A percentile compares a stretch with the other conserved stretches of the same genome.
phyloP scores from a whole-genome alignment of 2,329 filamentous ascomycete genomes.

The Aspergillus sp. region DNA sequence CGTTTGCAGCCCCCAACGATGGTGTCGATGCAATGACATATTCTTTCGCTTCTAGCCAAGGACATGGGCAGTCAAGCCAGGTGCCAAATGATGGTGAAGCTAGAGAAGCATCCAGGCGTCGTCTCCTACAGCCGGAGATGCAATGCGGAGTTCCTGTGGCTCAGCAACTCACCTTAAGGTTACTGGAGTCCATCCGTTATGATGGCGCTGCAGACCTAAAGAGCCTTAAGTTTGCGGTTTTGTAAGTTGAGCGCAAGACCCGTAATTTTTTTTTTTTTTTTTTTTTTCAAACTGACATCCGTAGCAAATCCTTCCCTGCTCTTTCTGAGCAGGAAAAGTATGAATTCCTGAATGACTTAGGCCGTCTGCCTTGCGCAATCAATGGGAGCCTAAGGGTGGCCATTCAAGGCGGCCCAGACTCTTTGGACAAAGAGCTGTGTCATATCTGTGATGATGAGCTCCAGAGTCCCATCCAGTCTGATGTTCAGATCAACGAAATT shows the following conservation, averaged over 20 bases:
- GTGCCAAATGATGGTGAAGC: constrained; percentile 18
- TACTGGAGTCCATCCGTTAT: constrained; percentile 35
- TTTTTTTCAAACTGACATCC: constrained; percentile 8
- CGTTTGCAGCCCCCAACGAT: neutral
- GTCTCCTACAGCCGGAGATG: constrained; percentile 35
- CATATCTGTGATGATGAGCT: constrained; percentile 38
- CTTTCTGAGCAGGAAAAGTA: constrained; percentile 54
- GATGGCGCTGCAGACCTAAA: constrained; percentile 36
- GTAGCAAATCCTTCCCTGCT: constrained; percentile 46
- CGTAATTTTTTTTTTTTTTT: neutral
- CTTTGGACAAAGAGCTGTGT: constrained; percentile 31
- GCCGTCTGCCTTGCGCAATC: constrained; percentile 58
- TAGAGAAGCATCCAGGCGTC: constrained; percentile 35
- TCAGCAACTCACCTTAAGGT: constrained; percentile 34
- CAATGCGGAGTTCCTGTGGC: constrained; percentile 29
- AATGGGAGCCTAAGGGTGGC: constrained; percentile 47
- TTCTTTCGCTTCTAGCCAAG: constrained; percentile 10
- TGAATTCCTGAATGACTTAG: constrained; percentile 55
- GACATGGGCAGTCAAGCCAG: constrained; percentile 5
- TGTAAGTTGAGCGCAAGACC: constrained; percentile 45
- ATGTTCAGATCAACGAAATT: constrained; percentile 22
- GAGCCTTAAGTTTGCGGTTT: constrained; percentile 44
- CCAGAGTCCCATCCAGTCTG: constrained; percentile 12
- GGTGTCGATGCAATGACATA: neutral
- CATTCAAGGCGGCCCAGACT: constrained; percentile 23